Percentiles rank a stretch among this genome's conserved stretches.
Evolutionary conservation across 805 yeast genomes (phyloP).

Genomic region (Saccharomyces eubayanus): DNA sequence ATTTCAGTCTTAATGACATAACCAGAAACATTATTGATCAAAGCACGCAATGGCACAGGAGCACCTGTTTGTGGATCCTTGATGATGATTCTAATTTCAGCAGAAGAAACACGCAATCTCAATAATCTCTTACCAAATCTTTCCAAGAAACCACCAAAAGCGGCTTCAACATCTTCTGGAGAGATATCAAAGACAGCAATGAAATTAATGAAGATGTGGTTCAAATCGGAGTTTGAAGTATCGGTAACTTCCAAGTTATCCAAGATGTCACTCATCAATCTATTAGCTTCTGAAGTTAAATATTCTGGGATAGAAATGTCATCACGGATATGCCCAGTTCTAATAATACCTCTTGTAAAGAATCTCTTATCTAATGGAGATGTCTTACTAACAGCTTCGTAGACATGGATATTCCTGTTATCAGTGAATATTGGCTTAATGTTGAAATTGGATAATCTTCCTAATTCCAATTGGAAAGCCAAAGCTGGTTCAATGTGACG

Average conservation of each 20-base stretch:
- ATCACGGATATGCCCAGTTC: constrained; percentile 91
- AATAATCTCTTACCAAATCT: constrained; percentile 95
- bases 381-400: constrained; percentile 91
- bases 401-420: constrained; percentile 94
- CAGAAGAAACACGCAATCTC: constrained; percentile 94
- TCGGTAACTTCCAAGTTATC: constrained; percentile 93
- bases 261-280: constrained; percentile 90
- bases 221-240: constrained; percentile 89
- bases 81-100: constrained; percentile 94
- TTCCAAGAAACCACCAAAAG: constrained; percentile 95
- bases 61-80: constrained; percentile 80
- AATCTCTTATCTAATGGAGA: constrained; percentile 89
- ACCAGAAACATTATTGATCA: constrained; percentile 93
- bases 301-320: constrained; percentile 91
- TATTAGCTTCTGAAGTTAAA: constrained; percentile 89
- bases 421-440: constrained; percentile 92
- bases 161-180: constrained; percentile 94
- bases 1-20: constrained; percentile 93
- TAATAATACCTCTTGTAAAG: constrained; percentile 93
- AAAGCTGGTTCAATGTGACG: constrained; percentile 98
- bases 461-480: constrained; percentile 93
- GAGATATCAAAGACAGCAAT: constrained; percentile 90
- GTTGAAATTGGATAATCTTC: constrained; percentile 88
- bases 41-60: constrained; percentile 93
- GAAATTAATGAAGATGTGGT: constrained; percentile 94